Conservation (phyloP, 441 rosid species). For the Raphanus hybrid region DNA sequence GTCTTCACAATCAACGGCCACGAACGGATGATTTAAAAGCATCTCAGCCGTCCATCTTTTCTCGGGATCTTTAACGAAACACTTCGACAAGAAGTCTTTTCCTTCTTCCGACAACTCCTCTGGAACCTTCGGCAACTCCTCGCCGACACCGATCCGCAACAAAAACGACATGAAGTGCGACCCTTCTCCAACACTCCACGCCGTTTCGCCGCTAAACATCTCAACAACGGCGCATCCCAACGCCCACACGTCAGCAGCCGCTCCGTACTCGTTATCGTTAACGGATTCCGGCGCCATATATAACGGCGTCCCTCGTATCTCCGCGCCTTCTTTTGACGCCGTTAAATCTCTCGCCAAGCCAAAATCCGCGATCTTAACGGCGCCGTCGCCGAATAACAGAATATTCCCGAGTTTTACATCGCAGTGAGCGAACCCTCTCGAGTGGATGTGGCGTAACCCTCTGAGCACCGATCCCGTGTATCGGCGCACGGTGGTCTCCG, state of each 20-base stretch:
- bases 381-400: constrained; percentile 56
- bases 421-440: constrained; percentile 76
- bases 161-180: constrained; percentile 53
- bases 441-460: constrained; percentile 68
- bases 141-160: constrained; percentile 68
- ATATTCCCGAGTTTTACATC: constrained; percentile 81
- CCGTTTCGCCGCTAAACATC: constrained; percentile 77
- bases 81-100: constrained; percentile 67
- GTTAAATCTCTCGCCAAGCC: constrained; percentile 59
- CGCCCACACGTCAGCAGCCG: constrained; percentile 85
- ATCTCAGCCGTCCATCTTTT: constrained; percentile 82
- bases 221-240: constrained; percentile 79
- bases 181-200: constrained; percentile 57
- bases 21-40: constrained; percentile 75
- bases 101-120: constrained; percentile 61
- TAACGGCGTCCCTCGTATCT: constrained; percentile 85
- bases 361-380: constrained; percentile 78
- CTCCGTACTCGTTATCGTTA: constrained; percentile 59
- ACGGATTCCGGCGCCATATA: constrained; percentile 88
- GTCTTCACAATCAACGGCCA: constrained; percentile 39
- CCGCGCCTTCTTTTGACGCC: constrained; percentile 32
- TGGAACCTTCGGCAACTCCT: constrained; percentile 66
- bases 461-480: constrained; percentile 59
- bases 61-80: constrained; percentile 67
- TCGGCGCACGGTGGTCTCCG: constrained; percentile 52